These are phyloP conservation scores for Aspergillus awamori DNA, from an alignment of 2,329 filamentous ascomycete species.

Conservation along the genomic window DNA sequence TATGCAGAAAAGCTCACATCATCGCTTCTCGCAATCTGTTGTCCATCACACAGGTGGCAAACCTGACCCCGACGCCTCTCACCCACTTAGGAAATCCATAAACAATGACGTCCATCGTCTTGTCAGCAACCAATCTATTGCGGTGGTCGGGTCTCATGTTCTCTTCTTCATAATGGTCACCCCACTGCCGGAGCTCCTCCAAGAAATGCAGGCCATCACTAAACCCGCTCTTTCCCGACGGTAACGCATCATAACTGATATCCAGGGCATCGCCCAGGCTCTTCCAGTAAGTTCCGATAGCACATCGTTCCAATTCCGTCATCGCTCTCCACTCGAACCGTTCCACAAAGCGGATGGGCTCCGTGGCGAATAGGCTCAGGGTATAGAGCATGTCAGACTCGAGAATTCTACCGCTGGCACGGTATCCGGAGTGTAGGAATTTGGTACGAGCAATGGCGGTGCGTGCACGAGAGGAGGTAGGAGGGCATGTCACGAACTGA, in stretches of 20 bases:
- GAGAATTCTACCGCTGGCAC: slow-evolving; percentile 59
- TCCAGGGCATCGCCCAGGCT: slow-evolving; percentile 70
- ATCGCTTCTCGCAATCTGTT: slow-evolving; percentile 66
- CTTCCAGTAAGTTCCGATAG: slow-evolving; percentile 71
- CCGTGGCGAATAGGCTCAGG: slow-evolving; percentile 64
- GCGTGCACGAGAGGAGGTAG: slow-evolving; percentile 48
- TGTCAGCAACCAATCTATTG: slow-evolving; percentile 58
- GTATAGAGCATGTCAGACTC: slow-evolving; percentile 68
- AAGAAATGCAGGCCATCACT: slow-evolving; percentile 56
- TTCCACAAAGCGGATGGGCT: slow-evolving; percentile 66
- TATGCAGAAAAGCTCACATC: slow-evolving; percentile 49
- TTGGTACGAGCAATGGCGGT: slow-evolving; percentile 65
- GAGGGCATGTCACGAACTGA: slow-evolving; percentile 51
- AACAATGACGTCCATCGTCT: slow-evolving; percentile 64
- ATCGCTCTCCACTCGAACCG: slow-evolving; percentile 71
- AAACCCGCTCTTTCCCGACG: slow-evolving; percentile 45
- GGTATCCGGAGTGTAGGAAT: slow-evolving; percentile 62
- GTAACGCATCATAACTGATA: slow-evolving; percentile 55
- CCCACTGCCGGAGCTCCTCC: slow-evolving; percentile 55
- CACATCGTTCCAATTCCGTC: slow-evolving; percentile 68
- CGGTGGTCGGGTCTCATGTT: slow-evolving; percentile 59
- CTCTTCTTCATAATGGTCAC: slow-evolving; percentile 59
- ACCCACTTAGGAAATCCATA: slow-evolving; percentile 54
- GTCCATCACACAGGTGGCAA: slow-evolving; percentile 63
- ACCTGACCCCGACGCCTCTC: slow-evolving; percentile 51